Percentiles rank a stretch among this genome's conserved stretches.
phyloP scores from a whole-genome alignment of 805 yeast genomes.

The Nakazawaea ishiwadae region DNA sequence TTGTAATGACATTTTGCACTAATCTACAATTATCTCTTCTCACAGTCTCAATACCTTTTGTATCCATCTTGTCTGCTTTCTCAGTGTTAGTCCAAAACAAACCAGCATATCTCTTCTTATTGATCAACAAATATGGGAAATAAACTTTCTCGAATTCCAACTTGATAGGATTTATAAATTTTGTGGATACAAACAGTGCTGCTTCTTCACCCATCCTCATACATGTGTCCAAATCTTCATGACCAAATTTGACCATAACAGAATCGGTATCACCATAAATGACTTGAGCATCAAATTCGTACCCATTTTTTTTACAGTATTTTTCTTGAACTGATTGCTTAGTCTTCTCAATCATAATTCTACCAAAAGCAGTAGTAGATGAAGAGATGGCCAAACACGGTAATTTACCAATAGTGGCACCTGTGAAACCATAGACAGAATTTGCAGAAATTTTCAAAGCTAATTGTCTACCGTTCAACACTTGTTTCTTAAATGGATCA shows the following conservation, averaged over 20 bases:
- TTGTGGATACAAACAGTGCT: constrained; percentile 77
- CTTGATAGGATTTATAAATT: constrained; percentile 82
- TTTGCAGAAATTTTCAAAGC: constrained; percentile 96
- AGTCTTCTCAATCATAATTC: constrained; percentile 93
- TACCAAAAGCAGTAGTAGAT: constrained; percentile 91
- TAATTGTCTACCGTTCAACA: constrained; percentile 93
- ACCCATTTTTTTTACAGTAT: constrained; percentile 80
- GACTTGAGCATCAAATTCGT: constrained; percentile 79
- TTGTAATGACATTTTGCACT: constrained; percentile 92
- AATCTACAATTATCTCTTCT: constrained; percentile 95
- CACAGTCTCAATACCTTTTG: constrained; percentile 97
- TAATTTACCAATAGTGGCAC: constrained; percentile 95
- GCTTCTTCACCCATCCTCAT: constrained; percentile 95
- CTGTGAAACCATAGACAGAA: constrained; percentile 98
- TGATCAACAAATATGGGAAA: constrained; percentile 88
- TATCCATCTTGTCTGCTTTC: constrained; percentile 95
- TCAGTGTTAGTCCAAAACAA: constrained; percentile 91
- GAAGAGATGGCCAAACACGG: constrained; percentile 97
- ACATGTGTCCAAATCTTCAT: constrained; percentile 69
- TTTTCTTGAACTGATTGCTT: constrained; percentile 78
- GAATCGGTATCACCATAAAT: constrained; percentile 99
- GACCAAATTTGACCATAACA: constrained; percentile 97
- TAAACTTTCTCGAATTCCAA: constrained; percentile 96
- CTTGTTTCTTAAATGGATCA: constrained; percentile 91
- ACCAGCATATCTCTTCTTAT: constrained; percentile 97